Conservation (phyloP, 352 stramenopile genomes). For the Phytophthora hybrid region DNA sequence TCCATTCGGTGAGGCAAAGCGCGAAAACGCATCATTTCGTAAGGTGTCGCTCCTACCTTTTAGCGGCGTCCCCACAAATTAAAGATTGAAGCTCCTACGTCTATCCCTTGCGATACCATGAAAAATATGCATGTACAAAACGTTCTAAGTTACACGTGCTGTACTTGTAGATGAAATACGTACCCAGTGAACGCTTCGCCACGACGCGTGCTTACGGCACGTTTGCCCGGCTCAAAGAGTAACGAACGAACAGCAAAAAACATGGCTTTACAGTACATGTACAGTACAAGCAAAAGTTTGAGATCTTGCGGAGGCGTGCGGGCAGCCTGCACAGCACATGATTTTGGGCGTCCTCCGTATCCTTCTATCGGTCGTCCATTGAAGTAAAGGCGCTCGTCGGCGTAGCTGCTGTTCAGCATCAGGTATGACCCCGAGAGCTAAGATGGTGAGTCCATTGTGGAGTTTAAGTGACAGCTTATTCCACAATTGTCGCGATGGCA, state of each 20-base stretch:
- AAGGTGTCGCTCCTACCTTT: conserved; percentile 1
- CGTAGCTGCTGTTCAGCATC: conserved; percentile 1
- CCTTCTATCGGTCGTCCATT: background rate
- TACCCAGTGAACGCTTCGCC: background rate
- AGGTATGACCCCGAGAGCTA: conserved; percentile 6
- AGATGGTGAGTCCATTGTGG: background rate
- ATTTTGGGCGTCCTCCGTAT: conserved; percentile 21
- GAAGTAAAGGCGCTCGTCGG: conserved; percentile 18
- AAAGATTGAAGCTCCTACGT: conserved; percentile 18
- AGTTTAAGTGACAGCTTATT: conserved; percentile 13
- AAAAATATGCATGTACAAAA: conserved; percentile 7
- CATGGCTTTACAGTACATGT: background rate
- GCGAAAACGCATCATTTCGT: conserved; percentile 8
- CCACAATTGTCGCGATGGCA: conserved; percentile 31
- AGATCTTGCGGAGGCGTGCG: conserved; percentile 22
- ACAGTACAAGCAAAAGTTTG: conserved; percentile 1
- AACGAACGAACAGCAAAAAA: conserved; percentile 1
- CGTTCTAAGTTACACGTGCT: background rate
- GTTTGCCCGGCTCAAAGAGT: conserved; percentile 25
- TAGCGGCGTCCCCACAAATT: conserved; percentile 20
- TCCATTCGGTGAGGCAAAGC: conserved; percentile 27
- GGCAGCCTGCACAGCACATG: conserved; percentile 21
- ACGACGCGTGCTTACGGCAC: background rate
- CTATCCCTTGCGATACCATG: conserved; percentile 29
- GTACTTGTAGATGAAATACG: background rate